Evolutionary conservation across 176 grass and related monocot species (phyloP).

Genomic region (Cocos nucifera): DNA sequence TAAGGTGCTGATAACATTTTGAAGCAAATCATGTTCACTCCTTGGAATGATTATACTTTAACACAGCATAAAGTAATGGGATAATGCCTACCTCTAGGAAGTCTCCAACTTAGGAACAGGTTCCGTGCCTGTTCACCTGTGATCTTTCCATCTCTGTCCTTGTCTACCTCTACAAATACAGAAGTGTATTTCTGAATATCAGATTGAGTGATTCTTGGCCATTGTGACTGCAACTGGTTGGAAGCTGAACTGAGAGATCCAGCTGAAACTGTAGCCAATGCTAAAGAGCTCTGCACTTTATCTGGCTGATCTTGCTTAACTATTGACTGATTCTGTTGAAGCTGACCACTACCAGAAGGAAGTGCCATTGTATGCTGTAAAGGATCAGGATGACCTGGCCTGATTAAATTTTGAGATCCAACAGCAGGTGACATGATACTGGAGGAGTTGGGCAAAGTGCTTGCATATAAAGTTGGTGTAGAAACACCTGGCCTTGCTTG

Average conservation of each 20-base stretch:
- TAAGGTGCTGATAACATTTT: too few relatives aligned
- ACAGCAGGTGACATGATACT: slow-evolving; percentile 29
- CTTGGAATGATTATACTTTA: neutral
- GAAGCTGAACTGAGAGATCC: slow-evolving; percentile 41
- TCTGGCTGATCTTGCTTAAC: slow-evolving; percentile 16
- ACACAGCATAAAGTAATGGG: slow-evolving; percentile 18
- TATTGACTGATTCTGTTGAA: slow-evolving; percentile 44
- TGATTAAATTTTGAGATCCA: slow-evolving; percentile 45
- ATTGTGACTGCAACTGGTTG: slow-evolving; percentile 23
- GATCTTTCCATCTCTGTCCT: slow-evolving; percentile 96
- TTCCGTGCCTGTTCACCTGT: slow-evolving; percentile 82
- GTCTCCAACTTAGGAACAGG: slow-evolving; percentile 96
- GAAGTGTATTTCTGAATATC: slow-evolving; percentile 95
- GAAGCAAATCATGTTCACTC: neutral
- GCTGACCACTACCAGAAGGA: slow-evolving; percentile 36
- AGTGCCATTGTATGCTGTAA: slow-evolving; percentile 26
- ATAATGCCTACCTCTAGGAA: slow-evolving; percentile 69
- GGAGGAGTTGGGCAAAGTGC: slow-evolving; percentile 25
- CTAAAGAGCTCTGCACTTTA: slow-evolving; percentile 12
- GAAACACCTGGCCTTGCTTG: slow-evolving; percentile 41
- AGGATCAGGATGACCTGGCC: slow-evolving; percentile 50
- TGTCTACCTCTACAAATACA: slow-evolving; percentile 87
- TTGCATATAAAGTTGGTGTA: slow-evolving; percentile 19
- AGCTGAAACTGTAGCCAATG: slow-evolving; percentile 26
- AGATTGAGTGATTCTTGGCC: slow-evolving; percentile 91